Evolutionary conservation across 768 basidiomycete genomes (phyloP), one percentile per base, ranked within the genome.

Genomic region (Paxillus ammoniavirescens): DNA sequence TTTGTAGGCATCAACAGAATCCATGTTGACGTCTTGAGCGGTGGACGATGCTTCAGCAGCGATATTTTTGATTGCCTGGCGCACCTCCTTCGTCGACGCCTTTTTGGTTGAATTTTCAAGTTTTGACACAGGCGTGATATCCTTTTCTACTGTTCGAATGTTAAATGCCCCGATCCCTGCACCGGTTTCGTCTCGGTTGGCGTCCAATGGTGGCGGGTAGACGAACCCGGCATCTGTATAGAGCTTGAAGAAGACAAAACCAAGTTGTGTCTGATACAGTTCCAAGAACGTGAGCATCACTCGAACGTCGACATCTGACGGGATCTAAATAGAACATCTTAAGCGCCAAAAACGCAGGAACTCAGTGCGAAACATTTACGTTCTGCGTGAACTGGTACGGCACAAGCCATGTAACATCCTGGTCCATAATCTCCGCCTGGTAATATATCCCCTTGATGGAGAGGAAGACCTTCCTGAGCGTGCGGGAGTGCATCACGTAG

Each of bases 401-500:
- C 17, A 97, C 91, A 30, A 98, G 83, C 97, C 97, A 99, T 36
- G 89, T 95, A 42, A 98, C 82, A 30, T 80, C 86, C 72, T 98
- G 91, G 57, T 91, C 94, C 78, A 93, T 87, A 23, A 98, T 80
- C 68, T 96, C 91, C 8, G 93, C 95, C 73, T 98, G 95, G 70
- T 95, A 98, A 72, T 98, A 99, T 42, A 99, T 84, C 38, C 97
- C 97, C 73, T 98, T 98, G 72, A 99, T 96, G 40, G 92, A 94
- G 51, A 99, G 77, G 74, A 99, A 99, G 30, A 88, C 85, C 72
- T 97, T 97, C 49, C 89, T 83, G 38, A 98, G 79, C 13, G 89
- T 79, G 55, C 79, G 82, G 1, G 91, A 83, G 65, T 93, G 89
- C 83, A 98, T 91, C 37, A 95, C 80, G 72, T 94, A 99, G 30